Evolutionary conservation across 169 alveolate species (phyloP), one percentile per base, ranked within the genome.

Genomic region (Eimeria acervulina): DNA sequence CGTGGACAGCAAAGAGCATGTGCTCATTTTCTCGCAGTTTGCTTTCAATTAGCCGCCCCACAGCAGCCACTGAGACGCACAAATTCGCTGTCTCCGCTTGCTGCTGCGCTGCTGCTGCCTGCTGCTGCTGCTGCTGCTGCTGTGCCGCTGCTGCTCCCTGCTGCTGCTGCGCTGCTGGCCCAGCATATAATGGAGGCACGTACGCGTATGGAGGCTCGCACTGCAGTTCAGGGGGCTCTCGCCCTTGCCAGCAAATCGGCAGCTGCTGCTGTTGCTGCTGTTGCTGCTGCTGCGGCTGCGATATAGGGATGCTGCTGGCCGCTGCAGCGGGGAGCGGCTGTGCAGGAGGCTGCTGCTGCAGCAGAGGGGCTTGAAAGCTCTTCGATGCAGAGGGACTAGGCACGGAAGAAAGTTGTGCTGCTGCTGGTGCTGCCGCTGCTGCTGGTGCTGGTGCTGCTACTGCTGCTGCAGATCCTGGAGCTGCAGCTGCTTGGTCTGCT

Each of bases 11-110:
- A 38, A 91, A 91, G 33, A 91, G 66, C 95, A 91, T 78, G 19
- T 91, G 95, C 23, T 91, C 91, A 55, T 91, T 91, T n/a, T 91
- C 95, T 51, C 42, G n/a, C 1, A 91, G 91, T 76, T 91, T 91
- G 81, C 90, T 81, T 76, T 91, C 95, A 13, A 91, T 91, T 3
- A 91, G 84, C 10, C 95, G 78, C 38, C 90, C 66, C 31, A 91
- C 95, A 21, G 95, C 88, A 38, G 40, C 70, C 33, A 61, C 90
- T 12, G 90, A 91, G 70, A 40, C 66, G 38, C 93, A 84, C 33
- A 84, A 52, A 3, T 26, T 23, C 1, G 95, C 95, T 36, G 88
- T 78, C 36, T 90, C 95, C 26, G 52, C 70, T 70, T 90, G 95
- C 90, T 31, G 44, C 76, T 84, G 59, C n/a, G 93, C 93, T 40